These are phyloP conservation scores for Aspergillus conjunctus DNA, from an alignment of 495 filamentous ascomycete genomes.

Conservation along the genomic window DNA sequence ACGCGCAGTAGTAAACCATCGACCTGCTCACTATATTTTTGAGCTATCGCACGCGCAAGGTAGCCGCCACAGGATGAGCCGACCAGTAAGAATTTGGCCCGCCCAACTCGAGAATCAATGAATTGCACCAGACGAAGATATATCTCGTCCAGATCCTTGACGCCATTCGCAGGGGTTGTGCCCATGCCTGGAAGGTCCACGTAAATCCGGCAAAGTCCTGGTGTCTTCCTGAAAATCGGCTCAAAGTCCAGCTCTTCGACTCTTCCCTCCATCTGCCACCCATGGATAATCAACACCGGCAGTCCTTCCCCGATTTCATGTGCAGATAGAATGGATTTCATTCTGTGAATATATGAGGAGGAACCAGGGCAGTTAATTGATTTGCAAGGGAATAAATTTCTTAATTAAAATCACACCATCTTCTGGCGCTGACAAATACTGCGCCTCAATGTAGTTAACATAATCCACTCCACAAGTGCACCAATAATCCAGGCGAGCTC, in stretches of 20 bases:
- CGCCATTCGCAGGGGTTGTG: constrained; percentile 30
- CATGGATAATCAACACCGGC: constrained; percentile 35
- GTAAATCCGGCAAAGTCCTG: constrained; percentile 32
- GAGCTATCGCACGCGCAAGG: constrained; percentile 34
- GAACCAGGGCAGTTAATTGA: neutral
- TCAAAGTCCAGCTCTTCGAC: constrained; percentile 35
- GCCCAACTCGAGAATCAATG: constrained; percentile 34
- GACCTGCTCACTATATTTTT: constrained; percentile 32
- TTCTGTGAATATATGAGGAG: constrained; percentile 5
- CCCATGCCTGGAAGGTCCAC: constrained; percentile 40
- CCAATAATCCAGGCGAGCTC: too few species aligned
- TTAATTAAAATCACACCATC: neutral
- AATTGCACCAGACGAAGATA: constrained; percentile 32
- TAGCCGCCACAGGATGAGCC: constrained; percentile 37
- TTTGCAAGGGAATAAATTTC: neutral
- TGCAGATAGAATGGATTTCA: constrained; percentile 27
- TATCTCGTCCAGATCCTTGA: constrained; percentile 34
- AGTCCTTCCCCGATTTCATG: constrained; percentile 35
- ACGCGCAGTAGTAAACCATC: constrained; percentile 35
- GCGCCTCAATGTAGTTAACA: too few species aligned
- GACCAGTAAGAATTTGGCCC: constrained; percentile 28
- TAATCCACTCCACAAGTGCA: too few species aligned
- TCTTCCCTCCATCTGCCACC: constrained; percentile 32
- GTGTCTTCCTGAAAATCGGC: constrained; percentile 34
- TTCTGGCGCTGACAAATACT: neutral